Base-by-base conservation (phyloP, 257 asterid genomes). In the Buddleja alternifolia region DNA sequence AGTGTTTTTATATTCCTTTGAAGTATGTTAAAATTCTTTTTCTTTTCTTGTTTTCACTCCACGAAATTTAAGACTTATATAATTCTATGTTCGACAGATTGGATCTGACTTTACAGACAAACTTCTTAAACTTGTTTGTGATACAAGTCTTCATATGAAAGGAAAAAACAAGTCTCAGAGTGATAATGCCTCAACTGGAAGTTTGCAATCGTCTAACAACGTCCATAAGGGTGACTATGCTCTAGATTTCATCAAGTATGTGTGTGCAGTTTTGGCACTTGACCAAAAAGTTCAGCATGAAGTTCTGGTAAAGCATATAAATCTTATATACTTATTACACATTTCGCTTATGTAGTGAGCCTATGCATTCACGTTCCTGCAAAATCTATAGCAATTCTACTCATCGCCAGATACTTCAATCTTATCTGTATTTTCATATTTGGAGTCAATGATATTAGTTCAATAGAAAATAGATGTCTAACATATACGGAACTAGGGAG, bases 251-350 rank as follows among this genome's bases (percentile, higher is more conserved):
- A 87, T 93, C 76, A 93, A 93, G 86, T 75, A 89, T 79, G 89
- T 88, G 63, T 90, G 93, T 72, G 96, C 96, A 47, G 97, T 88
- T 81, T 79, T 93, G 83, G 87, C 92, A 75, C 96, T 93, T 72
- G 99, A 93, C 83, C 88, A 85, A 76, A 87, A 80, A 62, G 97
- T 93, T 79, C 96, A 90, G 84, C 94, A 93, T 81, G 97, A 93
- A 82, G 90, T 93, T 72, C 88, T 93, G 94, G 98, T 93, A 93
- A 75, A 56, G 77, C 74, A 70, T 53, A 32, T 37, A 29, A 29
- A 29, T 29, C 34, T 2, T 29, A 29, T 29, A 29, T 29, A 29
- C 34, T 29, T 29, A 29, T 29, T 29, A 29, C 34, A 29, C 2
- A 29, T 29, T 29, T n/a, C n/a, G n/a, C n/a, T n/a, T n/a, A n/a